Conservation (phyloP, 2,329 filamentous ascomycete species). For the Hysterium pulicare region DNA sequence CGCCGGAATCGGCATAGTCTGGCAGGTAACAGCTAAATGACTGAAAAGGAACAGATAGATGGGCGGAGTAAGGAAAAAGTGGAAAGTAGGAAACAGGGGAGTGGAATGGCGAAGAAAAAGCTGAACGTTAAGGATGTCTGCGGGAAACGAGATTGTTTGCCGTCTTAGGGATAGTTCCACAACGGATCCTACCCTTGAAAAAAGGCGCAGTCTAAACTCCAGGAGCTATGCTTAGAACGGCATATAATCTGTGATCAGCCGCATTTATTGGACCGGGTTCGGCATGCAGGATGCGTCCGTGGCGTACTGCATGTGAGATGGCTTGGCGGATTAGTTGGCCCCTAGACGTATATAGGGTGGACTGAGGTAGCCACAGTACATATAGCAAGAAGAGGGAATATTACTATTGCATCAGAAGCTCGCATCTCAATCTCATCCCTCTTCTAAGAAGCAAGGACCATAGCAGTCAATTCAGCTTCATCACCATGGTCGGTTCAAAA, state of each 20-base stretch:
- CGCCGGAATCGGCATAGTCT: background rate
- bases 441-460: background rate
- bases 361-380: background rate
- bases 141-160: background rate
- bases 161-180: background rate
- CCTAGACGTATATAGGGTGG: too few species aligned
- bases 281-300: too few species aligned
- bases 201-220: too few species aligned
- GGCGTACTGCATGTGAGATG: too few species aligned
- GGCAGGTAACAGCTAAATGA: background rate
- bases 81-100: background rate
- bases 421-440: background rate
- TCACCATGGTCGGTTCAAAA: constrained; percentile 18
- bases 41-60: background rate
- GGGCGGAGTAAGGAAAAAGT: background rate
- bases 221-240: too few species aligned
- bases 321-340: too few species aligned
- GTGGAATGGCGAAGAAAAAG: background rate
- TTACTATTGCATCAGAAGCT: background rate
- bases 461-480: background rate
- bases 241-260: too few species aligned
- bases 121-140: background rate
- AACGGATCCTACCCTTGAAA: too few species aligned
- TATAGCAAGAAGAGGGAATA: background rate
- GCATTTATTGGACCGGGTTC: too few species aligned